Conservation (phyloP, 176 grass and related monocot genomes). For the Tillandsia fasciculata region DNA sequence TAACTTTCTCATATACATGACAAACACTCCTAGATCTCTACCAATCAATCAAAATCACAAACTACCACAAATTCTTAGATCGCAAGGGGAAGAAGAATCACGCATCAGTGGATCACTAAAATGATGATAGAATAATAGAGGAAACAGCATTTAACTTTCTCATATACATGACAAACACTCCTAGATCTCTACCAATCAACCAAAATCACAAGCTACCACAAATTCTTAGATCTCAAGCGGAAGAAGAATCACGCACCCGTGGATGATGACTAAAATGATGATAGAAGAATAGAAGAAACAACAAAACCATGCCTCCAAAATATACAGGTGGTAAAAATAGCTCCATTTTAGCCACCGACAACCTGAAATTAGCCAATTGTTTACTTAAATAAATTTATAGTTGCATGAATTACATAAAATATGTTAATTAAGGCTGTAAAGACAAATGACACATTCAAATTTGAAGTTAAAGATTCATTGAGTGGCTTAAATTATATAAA, state of each 20-base stretch:
- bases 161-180: neutral
- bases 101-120: slow-evolving; percentile 20
- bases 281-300: neutral
- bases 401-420: too few species aligned
- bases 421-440: too few species aligned
- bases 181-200: neutral
- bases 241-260: slow-evolving; percentile 23
- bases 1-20: slow-evolving; percentile 3
- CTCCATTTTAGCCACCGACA: too few species aligned
- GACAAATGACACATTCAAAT: too few species aligned
- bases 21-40: neutral
- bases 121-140: neutral
- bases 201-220: neutral
- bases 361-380: too few species aligned
- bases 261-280: slow-evolving; percentile 9
- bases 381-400: too few species aligned
- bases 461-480: too few species aligned
- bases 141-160: slow-evolving; percentile 1
- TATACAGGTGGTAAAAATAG: neutral
- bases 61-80: neutral
- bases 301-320: slow-evolving; percentile 5
- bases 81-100: slow-evolving; percentile 3
- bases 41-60: neutral
- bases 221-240: slow-evolving; percentile 1
- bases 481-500: too few species aligned